Percentiles rank a stretch among this genome's conserved stretches.
Evolutionary conservation across 306 rosid genomes (phyloP).

Genomic region (Pueraria montana): DNA sequence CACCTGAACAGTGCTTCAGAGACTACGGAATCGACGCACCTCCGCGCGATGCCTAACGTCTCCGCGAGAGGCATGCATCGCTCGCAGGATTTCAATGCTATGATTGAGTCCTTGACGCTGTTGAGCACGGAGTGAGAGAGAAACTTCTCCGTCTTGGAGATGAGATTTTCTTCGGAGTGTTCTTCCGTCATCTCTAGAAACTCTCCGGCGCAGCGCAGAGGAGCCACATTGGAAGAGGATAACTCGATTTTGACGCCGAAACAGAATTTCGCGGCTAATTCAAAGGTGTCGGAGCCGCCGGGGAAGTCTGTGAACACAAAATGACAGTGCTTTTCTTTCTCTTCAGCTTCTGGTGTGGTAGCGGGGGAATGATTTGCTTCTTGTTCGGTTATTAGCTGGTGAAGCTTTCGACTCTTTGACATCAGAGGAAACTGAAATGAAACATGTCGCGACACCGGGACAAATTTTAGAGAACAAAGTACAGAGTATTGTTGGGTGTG

Average conservation of each 20-base stretch:
- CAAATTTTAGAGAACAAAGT: neutral
- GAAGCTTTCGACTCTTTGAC: conserved; percentile 21
- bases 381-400: neutral
- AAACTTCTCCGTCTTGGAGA: neutral
- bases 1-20: neutral
- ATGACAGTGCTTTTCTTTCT: neutral
- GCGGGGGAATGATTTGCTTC: neutral
- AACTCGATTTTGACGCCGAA: neutral
- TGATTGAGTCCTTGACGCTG: neutral
- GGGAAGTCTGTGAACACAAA: neutral
- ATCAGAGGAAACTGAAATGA: conserved; percentile 7
- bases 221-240: neutral
- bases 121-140: conserved; percentile 11
- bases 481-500: neutral
- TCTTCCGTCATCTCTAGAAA: conserved; percentile 18
- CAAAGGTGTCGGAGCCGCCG: conserved; percentile 14
- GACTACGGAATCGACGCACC: conserved; percentile 1
- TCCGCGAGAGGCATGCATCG: conserved; percentile 3
- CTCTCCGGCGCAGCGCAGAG: conserved; percentile 20
- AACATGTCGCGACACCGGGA: neutral
- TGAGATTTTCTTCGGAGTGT: conserved; percentile 6
- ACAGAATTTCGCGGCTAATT: conserved; percentile 17
- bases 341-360: neutral
- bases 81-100: conserved; percentile 11
- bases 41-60: neutral